Conservation (phyloP, 108 stramenopile genomes). For the Pelagomonas calceolata region DNA sequence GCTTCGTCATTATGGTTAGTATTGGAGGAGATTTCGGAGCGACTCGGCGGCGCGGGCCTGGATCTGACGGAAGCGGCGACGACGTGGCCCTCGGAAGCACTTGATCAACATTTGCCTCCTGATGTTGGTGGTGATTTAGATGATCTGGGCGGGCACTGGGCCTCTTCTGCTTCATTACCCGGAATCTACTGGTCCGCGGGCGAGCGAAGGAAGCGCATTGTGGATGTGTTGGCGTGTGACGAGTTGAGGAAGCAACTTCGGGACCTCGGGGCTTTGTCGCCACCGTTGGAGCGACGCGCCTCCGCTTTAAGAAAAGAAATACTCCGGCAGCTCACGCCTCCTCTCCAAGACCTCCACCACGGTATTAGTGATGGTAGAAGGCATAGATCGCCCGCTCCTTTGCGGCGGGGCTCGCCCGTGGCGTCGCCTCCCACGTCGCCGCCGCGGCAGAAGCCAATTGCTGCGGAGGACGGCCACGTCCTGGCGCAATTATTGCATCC, state of each 20-base stretch:
- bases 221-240: not conserved
- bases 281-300: not conserved
- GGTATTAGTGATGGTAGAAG: too few species aligned
- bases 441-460: too few species aligned
- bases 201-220: not conserved
- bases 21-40: not conserved
- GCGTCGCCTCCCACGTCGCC: too few species aligned
- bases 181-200: not conserved
- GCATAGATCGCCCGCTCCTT: too few species aligned
- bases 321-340: too few species aligned
- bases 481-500: not conserved
- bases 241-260: not conserved
- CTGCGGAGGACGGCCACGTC: not conserved
- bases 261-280: not conserved
- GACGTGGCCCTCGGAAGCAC: too few species aligned
- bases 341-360: too few species aligned
- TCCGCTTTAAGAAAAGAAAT: too few species aligned
- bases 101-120: too few species aligned
- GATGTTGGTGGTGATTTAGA: too few species aligned
- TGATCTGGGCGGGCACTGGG: too few species aligned
- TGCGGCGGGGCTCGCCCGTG: not conserved
- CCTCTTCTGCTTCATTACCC: too few species aligned
- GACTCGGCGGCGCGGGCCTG: not conserved
- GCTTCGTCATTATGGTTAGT: not conserved
- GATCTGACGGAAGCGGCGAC: not conserved